A percentile compares a stretch with the other conserved stretches of the same genome.
Conservation (phyloP, 345 rosid species). For the Corchorus olitorius region DNA sequence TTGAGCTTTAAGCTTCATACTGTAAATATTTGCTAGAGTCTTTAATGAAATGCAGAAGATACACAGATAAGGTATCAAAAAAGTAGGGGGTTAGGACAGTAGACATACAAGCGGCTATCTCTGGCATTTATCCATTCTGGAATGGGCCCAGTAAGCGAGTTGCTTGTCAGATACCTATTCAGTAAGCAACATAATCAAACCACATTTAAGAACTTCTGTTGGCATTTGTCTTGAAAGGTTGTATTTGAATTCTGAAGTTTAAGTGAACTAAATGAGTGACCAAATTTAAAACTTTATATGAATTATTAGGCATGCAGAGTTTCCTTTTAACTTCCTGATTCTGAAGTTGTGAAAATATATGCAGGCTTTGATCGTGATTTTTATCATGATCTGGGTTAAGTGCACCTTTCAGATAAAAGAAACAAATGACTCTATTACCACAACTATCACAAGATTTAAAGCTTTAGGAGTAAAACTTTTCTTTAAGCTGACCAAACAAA, state of each 20-base stretch:
- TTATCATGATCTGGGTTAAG: background rate
- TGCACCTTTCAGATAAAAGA: background rate
- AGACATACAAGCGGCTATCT: constrained; percentile 11
- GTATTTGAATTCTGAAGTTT: background rate
- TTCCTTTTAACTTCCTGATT: background rate
- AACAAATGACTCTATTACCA: background rate
- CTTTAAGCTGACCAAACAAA: background rate
- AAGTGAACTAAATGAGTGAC: background rate
- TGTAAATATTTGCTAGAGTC: background rate
- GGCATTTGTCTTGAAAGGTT: background rate
- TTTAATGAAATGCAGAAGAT: background rate
- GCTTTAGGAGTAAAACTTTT: background rate
- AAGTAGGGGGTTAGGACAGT: background rate
- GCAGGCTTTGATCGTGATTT: background rate
- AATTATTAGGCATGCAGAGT: background rate
- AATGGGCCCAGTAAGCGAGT: background rate
- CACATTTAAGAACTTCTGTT: background rate
- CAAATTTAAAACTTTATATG: background rate
- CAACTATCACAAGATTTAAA: background rate
- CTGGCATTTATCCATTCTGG: background rate
- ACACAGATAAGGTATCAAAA: background rate
- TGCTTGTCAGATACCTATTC: constrained; percentile 15
- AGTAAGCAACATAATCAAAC: background rate
- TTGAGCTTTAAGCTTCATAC: background rate
- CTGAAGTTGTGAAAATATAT: background rate